Evolutionary conservation across 140 eudicot genomes (phyloP).

Genomic region (Cichorium intybus): DNA sequence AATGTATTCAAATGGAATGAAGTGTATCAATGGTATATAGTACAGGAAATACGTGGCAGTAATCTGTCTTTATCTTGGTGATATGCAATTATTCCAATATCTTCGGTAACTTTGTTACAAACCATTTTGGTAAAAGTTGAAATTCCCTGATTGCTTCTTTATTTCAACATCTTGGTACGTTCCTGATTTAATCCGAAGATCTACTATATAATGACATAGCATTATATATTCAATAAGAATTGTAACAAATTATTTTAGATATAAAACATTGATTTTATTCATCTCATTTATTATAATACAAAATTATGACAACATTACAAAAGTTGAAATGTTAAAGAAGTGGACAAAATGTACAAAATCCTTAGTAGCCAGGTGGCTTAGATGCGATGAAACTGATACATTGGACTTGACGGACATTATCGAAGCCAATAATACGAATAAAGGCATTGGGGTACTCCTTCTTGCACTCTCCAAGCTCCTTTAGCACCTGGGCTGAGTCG

Average conservation of each 20-base stretch:
- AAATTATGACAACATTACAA: slow-evolving; percentile 9
- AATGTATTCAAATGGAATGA: too few species aligned
- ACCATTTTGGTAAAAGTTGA: not conserved
- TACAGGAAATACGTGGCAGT: too few species aligned
- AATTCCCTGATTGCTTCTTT: not conserved
- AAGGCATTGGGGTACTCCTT: slow-evolving; percentile 55
- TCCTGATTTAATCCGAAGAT: not conserved
- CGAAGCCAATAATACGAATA: slow-evolving; percentile 76
- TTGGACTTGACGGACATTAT: slow-evolving; percentile 83
- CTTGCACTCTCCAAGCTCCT: slow-evolving; percentile 39
- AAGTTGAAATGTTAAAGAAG: slow-evolving; percentile 7
- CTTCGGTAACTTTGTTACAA: too few species aligned
- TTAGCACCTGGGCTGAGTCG: slow-evolving; percentile 46
- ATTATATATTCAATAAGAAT: too few species aligned
- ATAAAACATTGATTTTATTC: not conserved
- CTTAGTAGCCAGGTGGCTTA: slow-evolving; percentile 45
- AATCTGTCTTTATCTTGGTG: too few species aligned
- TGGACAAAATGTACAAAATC: not conserved
- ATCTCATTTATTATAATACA: slow-evolving; percentile 12
- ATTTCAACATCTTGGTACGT: not conserved
- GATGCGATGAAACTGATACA: slow-evolving; percentile 74
- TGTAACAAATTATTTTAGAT: not conserved
- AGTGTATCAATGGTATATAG: too few species aligned
- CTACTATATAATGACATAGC: not conserved
- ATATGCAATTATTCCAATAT: too few species aligned